phyloP scores from a whole-genome alignment of 768 basidiomycete genomes.

The Amyloporia xantha region DNA sequence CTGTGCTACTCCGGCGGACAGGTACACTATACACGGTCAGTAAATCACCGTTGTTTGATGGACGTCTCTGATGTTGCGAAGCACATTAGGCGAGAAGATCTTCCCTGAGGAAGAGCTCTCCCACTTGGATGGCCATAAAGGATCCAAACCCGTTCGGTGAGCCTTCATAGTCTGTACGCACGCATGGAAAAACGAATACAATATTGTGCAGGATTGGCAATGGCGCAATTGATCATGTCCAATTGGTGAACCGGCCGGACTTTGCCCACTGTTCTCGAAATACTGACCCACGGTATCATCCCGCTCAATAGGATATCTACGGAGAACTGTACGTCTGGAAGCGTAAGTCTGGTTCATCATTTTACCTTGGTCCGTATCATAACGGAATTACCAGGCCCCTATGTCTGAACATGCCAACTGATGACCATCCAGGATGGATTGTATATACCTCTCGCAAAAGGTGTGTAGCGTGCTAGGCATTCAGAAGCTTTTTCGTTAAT shows the following conservation, averaged over 20 bases:
- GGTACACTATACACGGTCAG: constrained; percentile 85
- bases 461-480: no score
- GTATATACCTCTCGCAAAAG: constrained; percentile 95
- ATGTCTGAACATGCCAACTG: no score
- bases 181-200: not conserved
- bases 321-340: constrained; percentile 69
- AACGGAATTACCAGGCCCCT: no score
- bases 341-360: no score
- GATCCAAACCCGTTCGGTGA: constrained; percentile 71
- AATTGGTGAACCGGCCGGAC: constrained; percentile 67
- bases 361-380: no score
- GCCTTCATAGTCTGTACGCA: constrained; percentile 4
- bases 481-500: not conserved
- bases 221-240: constrained; percentile 90
- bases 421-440: constrained; percentile 93
- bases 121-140: constrained; percentile 87
- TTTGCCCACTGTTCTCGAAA: no score
- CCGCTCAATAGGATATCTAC: constrained; percentile 89
- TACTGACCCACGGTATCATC: no score
- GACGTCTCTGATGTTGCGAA: not conserved
- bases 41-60: not conserved
- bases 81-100: constrained; percentile 64
- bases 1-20: constrained; percentile 7
- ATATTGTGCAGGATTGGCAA: constrained; percentile 69
- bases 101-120: constrained; percentile 74